Base-by-base conservation (phyloP, 1,284 basidiomycete genomes). In the Phylloporus sp. region DNA sequence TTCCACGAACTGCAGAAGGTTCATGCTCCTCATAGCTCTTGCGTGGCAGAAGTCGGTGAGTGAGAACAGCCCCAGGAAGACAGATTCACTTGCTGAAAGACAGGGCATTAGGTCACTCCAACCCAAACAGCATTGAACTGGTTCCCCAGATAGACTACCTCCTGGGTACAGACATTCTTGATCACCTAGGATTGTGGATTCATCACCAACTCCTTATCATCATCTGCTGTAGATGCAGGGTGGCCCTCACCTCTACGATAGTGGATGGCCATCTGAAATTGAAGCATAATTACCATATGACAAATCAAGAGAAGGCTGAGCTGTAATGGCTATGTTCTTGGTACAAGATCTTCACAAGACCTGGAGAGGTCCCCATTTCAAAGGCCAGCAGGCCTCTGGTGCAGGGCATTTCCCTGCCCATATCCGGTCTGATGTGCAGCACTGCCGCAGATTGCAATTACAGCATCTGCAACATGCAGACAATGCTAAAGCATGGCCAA, bases 401-500 rank as follows among this genome's bases (percentile, higher is more conserved):
- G 7, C 17, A 42, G 20, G 58, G 34, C 8, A 58, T 58, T 2
- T 8, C 46, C 12, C 46, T 46, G 1, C 46, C 46, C 12, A 10
- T 50, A 29, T 22, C 18, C 10, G 56, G 39, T 26, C 13, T 53
- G 6, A 11, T 39, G 0, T 59, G 58, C 39, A 44, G 13, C 4
- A 26, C 47, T 1, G 31, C 18, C 3, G 15, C n/a, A 10, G 6
- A 60, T 3, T 66, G 64, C 59, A 15, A 24, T 8, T 66, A 66
- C 29, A 66, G 59, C 5, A 37, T 66, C 5, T 5, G 28, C 3
- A 50, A 66, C 28, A 12, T 57, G 1, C 59, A 61, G 15, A 56
- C 53, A 0, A 40, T 66, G 46, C 6, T 66, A 4, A 65, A 31
- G 52, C 59, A 66, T n/a, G 29, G 55, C 5, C 28, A 6, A 40